Evolutionary conservation across 176 grass and related monocot species (phyloP).

Genomic region (Oryza australiensis): DNA sequence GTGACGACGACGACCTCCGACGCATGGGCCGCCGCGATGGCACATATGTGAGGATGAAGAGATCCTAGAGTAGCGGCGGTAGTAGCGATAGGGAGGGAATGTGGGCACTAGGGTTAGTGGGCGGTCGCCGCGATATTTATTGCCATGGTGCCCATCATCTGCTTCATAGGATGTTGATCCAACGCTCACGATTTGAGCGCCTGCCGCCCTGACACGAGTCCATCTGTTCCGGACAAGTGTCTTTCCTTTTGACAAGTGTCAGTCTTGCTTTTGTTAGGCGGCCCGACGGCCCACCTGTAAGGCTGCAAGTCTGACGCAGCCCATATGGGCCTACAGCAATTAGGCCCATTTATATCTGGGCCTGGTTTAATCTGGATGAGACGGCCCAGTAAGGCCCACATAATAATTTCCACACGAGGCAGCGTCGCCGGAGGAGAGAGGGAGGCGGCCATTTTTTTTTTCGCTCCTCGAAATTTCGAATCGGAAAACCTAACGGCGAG

Average conservation of each 20-base stretch:
- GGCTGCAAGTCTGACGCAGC: background rate
- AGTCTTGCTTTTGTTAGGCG: background rate
- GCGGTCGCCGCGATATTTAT: background rate
- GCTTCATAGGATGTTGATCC: background rate
- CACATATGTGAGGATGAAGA: background rate
- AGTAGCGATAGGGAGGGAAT: background rate
- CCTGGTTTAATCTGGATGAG: background rate
- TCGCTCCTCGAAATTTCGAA: slow-evolving; percentile 5
- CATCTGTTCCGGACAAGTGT: background rate
- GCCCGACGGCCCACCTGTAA: background rate
- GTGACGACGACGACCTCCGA: background rate
- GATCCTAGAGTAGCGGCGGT: background rate
- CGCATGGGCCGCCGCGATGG: background rate
- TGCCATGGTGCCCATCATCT: background rate
- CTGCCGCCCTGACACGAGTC: background rate
- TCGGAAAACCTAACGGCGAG: background rate
- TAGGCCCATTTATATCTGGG: background rate
- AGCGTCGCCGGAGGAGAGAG: background rate
- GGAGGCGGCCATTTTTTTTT: background rate
- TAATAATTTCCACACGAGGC: background rate
- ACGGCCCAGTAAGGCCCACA: background rate
- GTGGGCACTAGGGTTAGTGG: background rate
- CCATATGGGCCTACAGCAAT: background rate
- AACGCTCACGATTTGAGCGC: background rate
- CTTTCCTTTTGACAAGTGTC: background rate